A percentile compares a stretch with the other conserved stretches of the same genome.
Evolutionary conservation across 257 asterid species (phyloP).

Genomic region (Petunia secreta): DNA sequence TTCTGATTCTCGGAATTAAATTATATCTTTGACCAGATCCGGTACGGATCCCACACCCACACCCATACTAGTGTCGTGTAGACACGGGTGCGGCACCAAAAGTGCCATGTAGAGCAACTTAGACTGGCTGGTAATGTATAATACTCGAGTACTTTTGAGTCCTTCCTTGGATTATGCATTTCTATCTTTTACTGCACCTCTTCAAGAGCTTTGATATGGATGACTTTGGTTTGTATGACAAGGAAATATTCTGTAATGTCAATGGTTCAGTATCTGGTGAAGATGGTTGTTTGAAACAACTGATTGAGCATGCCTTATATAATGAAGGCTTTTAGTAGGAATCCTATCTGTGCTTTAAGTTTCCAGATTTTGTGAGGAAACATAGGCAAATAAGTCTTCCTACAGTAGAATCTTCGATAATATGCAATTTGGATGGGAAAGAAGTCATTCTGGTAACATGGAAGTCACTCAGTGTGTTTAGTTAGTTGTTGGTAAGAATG

Average conservation of each 20-base stretch:
- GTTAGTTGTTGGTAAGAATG: slow-evolving; percentile 80
- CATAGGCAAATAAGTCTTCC: slow-evolving; percentile 79
- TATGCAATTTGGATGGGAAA: slow-evolving; percentile 66
- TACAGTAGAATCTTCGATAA: slow-evolving; percentile 74
- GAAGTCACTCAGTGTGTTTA: slow-evolving; percentile 70
- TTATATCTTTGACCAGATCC: no score
- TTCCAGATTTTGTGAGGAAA: slow-evolving; percentile 25
- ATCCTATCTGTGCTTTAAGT: slow-evolving; percentile 53
- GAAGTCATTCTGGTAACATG: slow-evolving; percentile 75
- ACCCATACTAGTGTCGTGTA: no score
- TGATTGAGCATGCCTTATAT: slow-evolving; percentile 68
- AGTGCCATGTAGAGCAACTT: no score
- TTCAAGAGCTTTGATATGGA: slow-evolving; percentile 55
- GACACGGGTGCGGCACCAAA: no score
- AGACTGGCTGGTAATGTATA: not conserved
- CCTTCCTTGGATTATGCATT: slow-evolving; percentile 52
- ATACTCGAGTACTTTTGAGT: not conserved
- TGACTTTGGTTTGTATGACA: slow-evolving; percentile 51
- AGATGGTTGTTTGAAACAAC: slow-evolving; percentile 49
- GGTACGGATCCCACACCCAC: no score
- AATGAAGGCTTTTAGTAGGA: slow-evolving; percentile 63
- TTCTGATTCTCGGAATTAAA: no score
- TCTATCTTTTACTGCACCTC: slow-evolving; percentile 69
- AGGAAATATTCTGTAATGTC: slow-evolving; percentile 40
- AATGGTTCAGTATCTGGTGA: slow-evolving; percentile 34